Evolutionary conservation across 768 basidiomycete species (phyloP), one percentile per base, ranked within the genome.

Genomic region (Grammothele lineata): DNA sequence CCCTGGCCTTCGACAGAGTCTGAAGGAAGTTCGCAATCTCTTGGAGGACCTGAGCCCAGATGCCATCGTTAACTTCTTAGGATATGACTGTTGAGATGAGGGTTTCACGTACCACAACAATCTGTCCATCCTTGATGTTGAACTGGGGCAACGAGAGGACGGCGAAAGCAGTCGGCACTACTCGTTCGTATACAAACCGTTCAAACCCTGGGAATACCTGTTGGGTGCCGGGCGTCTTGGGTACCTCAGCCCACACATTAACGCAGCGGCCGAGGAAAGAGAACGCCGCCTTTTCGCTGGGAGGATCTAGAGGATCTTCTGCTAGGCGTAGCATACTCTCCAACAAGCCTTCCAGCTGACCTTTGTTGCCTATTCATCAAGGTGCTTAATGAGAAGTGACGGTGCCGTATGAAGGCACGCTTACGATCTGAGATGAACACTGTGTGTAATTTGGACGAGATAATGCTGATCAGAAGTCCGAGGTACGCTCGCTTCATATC

Each of bases 401-500:
- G 22, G 24, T 45, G 17, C 21, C 24, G 41, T 7, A 25, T 30
- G 21, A 35, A 18, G n/a, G 17, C n/a, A n/a, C n/a, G 66, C 83
- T 57, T 62, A 95, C 94, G 81, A 58, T 86, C 82, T 37, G 94
- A 94, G 41, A 88, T 83, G 67, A 98, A 90, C 17, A 97, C 78
- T 6, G 77, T 76, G 48, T 90, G 83, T 39, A 97, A 72, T 55
- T 84, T 83, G n/a, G 87, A 80, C 21, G 79, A 73, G 74, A 93
- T 83, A 51, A 97, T 76, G 54, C 74, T 83, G 50, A 85, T 87
- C 51, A 97, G 73, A 52, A 99, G 77, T 7, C 72, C 71, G 37
- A 98, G 81, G 62, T 95, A 98, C 6, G 92, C 86, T 47, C 87
- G 86, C 63, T 91, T 92, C 25, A 92, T 92, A 50, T 90, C 86